Conservation (phyloP, 2,329 filamentous ascomycete genomes). For the Xylariales sp. region DNA sequence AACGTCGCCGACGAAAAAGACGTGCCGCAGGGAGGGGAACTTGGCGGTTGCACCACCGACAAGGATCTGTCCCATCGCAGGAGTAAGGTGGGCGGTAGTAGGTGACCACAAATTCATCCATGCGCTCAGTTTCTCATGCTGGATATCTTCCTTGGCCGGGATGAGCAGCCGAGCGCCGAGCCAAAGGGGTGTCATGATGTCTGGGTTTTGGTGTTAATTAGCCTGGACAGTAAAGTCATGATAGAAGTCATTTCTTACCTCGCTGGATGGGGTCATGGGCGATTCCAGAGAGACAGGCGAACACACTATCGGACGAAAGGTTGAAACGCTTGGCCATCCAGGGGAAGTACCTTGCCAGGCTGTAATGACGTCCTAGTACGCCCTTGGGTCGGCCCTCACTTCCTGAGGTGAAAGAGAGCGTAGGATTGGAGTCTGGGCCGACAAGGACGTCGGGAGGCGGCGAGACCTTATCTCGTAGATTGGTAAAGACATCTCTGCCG, state of each 20-base stretch:
- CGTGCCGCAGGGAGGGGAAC: conserved; percentile 71
- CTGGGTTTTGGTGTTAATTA: too few species aligned
- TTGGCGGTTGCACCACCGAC: conserved; percentile 75
- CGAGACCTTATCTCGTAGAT: conserved; percentile 62
- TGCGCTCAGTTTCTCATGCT: conserved; percentile 78
- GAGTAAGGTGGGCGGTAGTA: conserved; percentile 84
- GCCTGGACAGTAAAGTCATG: too few species aligned
- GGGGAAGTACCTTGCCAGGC: conserved; percentile 77
- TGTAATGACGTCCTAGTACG: conserved; percentile 82
- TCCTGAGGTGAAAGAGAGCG: conserved; percentile 69
- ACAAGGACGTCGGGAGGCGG: conserved; percentile 64
- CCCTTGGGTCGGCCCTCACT: conserved; percentile 79
- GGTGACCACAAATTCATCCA: conserved; percentile 77
- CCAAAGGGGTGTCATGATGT: conserved; percentile 90
- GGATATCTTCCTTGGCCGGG: conserved; percentile 77
- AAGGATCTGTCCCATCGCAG: conserved; percentile 93
- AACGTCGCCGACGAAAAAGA: conserved; percentile 90
- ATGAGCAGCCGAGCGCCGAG: conserved; percentile 75
- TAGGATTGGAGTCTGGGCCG: conserved; percentile 79
- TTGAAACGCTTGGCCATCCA: conserved; percentile 90
- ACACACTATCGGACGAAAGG: conserved; percentile 66
- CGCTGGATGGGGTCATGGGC: conserved; percentile 67
- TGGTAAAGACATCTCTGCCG: conserved; percentile 64
- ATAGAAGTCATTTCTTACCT: too few species aligned
- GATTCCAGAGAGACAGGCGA: conserved; percentile 82